These are phyloP conservation scores for Echinochloa phyllopogon DNA, from an alignment of 176 grass and related monocot species.

Conservation along the genomic window DNA sequence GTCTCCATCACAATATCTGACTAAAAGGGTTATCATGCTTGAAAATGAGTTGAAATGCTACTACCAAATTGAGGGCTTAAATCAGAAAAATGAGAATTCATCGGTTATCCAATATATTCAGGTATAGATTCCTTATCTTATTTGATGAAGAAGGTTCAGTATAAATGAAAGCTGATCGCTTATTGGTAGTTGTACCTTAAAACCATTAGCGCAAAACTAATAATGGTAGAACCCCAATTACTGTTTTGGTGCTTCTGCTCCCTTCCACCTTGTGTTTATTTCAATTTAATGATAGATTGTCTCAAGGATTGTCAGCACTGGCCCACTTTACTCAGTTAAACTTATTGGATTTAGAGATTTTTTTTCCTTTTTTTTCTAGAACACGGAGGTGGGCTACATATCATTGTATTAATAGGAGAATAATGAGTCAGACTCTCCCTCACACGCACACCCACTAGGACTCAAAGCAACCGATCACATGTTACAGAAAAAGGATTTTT, in stretches of 20 bases:
- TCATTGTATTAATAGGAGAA: no score
- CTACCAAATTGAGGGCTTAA: conserved; percentile 76
- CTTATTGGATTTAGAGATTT: neutral
- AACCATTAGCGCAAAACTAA: conserved; percentile 23
- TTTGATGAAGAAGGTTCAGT: conserved; percentile 5
- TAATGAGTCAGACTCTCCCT: no score
- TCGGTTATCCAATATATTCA: conserved; percentile 92
- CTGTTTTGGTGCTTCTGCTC: neutral
- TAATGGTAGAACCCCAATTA: neutral
- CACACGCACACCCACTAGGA: no score
- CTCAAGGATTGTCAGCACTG: neutral
- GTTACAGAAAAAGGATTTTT: no score
- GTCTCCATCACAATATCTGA: conserved; percentile 78
- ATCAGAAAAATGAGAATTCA: conserved; percentile 88
- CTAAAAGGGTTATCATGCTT: conserved; percentile 73
- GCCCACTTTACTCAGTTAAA: neutral
- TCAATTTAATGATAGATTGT: neutral
- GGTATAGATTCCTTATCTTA: conserved; percentile 44
- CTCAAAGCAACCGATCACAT: no score
- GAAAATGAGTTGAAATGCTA: conserved; percentile 73
- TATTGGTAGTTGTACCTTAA: neutral
- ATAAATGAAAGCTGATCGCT: neutral
- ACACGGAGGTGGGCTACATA: no score
- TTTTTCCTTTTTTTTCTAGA: neutral
- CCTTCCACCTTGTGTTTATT: neutral